These are phyloP conservation scores for Lodderomyces parapsilosis DNA, from an alignment of 1,139 yeast species.

Conservation along the genomic window DNA sequence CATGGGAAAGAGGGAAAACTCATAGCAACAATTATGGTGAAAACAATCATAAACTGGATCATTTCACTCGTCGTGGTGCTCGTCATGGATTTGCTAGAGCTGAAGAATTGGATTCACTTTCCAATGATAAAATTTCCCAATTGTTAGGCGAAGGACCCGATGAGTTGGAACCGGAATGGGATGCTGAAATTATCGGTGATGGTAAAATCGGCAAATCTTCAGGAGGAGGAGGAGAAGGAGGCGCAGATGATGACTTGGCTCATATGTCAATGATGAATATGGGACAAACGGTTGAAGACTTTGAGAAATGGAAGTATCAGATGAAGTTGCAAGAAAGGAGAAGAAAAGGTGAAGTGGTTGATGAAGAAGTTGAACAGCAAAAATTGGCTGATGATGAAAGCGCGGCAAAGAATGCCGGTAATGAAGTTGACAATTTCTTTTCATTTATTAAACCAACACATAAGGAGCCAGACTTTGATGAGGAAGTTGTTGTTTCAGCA, in stretches of 20 bases:
- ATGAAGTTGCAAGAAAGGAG: conserved; percentile 58
- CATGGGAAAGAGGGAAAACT: conserved; percentile 31
- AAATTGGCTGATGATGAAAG: conserved; percentile 11
- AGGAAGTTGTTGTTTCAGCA: conserved; percentile 2
- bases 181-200: conserved; percentile 16
- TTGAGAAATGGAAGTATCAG: conserved; percentile 66
- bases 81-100: conserved; percentile 19
- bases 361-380: conserved; percentile 21
- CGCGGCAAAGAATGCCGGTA: conserved; percentile 28
- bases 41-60: conserved; percentile 1
- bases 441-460: conserved; percentile 40
- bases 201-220: conserved; percentile 2
- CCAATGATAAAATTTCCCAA: conserved; percentile 31
- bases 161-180: conserved; percentile 56
- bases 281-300: conserved; percentile 67
- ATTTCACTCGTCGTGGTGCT: not conserved
- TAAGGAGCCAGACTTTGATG: conserved; percentile 16
- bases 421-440: conserved; percentile 54
- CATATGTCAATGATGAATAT: conserved; percentile 22
- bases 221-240: conserved; percentile 4
- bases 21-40: not conserved
- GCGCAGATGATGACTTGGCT: conserved; percentile 19
- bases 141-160: conserved; percentile 36
- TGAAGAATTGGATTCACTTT: conserved; percentile 28
- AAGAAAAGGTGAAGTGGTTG: conserved; percentile 45